These are phyloP conservation scores for Acidomyces sp. DNA, from an alignment of 495 filamentous ascomycete genomes.

Conservation along the genomic window DNA sequence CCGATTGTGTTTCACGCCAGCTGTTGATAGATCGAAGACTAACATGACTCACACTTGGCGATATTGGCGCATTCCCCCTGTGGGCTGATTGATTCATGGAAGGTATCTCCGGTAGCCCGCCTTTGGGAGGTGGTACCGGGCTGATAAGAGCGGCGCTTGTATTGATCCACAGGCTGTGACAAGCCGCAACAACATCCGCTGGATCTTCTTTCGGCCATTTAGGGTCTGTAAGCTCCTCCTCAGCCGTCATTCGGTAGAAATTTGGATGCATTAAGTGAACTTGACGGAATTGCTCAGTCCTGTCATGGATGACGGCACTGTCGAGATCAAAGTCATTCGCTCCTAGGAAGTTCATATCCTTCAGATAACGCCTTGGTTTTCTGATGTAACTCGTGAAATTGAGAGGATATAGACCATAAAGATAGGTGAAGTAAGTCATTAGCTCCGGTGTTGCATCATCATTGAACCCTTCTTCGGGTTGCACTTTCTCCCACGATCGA, in stretches of 20 bases:
- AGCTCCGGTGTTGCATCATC: constrained; percentile 55
- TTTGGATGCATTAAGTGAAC: constrained; percentile 60
- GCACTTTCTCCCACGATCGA: constrained; percentile 44
- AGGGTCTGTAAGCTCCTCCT: constrained; percentile 57
- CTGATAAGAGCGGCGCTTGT: constrained; percentile 24
- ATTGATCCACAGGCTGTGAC: constrained; percentile 41
- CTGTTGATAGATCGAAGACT: constrained; percentile 20
- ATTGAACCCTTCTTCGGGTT: constrained; percentile 42
- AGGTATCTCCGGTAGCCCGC: constrained; percentile 30
- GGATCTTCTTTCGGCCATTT: constrained; percentile 62
- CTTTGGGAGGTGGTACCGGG: constrained; percentile 25
- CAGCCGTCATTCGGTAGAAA: constrained; percentile 55
- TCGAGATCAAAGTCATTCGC: constrained; percentile 59
- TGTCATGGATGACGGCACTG: constrained; percentile 51
- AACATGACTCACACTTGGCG: constrained; percentile 12
- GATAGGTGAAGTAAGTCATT: constrained; percentile 60
- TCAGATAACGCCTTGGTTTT: constrained; percentile 57
- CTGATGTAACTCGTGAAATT: constrained; percentile 66
- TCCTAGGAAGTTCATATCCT: constrained; percentile 46
- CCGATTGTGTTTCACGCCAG: constrained; percentile 37
- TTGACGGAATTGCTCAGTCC: constrained; percentile 53
- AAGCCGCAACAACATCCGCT: constrained; percentile 56
- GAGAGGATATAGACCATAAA: constrained; percentile 68
- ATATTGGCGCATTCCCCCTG: constrained; percentile 5
- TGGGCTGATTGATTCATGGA: constrained; percentile 8